These are phyloP conservation scores for Neonectria sp. DNA, from an alignment of 2,329 filamentous ascomycete genomes.

Conservation along the genomic window DNA sequence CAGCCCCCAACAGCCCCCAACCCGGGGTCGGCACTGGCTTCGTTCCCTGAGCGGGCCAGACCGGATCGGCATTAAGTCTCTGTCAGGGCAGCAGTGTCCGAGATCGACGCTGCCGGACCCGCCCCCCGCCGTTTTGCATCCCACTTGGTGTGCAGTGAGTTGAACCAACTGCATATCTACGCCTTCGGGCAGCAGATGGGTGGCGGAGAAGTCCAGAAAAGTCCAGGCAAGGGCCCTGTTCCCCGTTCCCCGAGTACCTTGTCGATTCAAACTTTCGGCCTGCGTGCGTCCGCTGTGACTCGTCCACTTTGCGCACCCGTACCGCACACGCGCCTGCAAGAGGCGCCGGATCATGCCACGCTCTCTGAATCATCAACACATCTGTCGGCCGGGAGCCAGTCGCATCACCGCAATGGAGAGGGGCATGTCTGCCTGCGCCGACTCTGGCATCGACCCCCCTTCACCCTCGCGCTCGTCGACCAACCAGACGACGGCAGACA, in stretches of 20 bases:
- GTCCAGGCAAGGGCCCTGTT: conserved; percentile 27
- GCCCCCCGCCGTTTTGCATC: conserved; percentile 33
- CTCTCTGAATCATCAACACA: conserved; percentile 22
- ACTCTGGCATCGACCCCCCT: conserved; percentile 18
- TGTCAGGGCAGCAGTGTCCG: conserved; percentile 35
- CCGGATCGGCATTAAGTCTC: conserved; percentile 39
- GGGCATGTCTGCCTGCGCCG: conserved; percentile 19
- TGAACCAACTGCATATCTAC: conserved; percentile 47
- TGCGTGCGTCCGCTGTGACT: background rate
- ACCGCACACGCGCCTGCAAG: conserved; percentile 30
- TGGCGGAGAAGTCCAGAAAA: conserved; percentile 4
- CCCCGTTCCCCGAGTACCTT: conserved; percentile 29
- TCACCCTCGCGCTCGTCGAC: conserved; percentile 38
- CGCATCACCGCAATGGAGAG: conserved; percentile 9
- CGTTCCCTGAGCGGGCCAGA: conserved; percentile 17
- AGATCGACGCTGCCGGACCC: conserved; percentile 39
- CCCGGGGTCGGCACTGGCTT: conserved; percentile 18
- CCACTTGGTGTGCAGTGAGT: conserved; percentile 32
- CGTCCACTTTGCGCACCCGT: conserved; percentile 27
- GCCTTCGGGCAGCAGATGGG: conserved; percentile 21
- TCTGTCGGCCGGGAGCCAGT: conserved; percentile 19
- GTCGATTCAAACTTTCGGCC: conserved; percentile 3
- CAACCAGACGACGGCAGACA: conserved; percentile 29
- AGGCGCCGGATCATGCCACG: conserved; percentile 42
- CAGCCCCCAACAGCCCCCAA: conserved; percentile 14